These are phyloP conservation scores for Calonectria pteridis DNA, from an alignment of 2,329 filamentous ascomycete species.

Conservation along the genomic window DNA sequence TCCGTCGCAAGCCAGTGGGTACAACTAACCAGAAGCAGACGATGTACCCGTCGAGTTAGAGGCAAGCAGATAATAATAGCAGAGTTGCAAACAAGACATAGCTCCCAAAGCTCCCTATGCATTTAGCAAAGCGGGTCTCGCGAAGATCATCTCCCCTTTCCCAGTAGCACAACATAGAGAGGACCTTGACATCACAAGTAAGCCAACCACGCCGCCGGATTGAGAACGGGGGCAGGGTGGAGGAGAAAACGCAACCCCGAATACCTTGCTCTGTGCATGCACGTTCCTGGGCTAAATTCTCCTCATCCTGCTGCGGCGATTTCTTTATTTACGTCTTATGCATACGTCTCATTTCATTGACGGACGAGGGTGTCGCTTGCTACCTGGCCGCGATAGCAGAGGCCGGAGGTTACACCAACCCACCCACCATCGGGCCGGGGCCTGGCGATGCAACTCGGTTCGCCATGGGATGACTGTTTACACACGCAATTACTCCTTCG, in stretches of 20 bases:
- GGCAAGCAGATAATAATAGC: background rate
- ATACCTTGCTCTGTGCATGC: background rate
- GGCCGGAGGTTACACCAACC: conserved; percentile 1
- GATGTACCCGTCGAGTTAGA: background rate
- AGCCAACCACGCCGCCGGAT: background rate
- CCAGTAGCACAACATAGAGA: background rate
- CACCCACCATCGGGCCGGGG: background rate
- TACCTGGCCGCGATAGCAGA: background rate
- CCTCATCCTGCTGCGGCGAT: background rate
- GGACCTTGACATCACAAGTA: background rate
- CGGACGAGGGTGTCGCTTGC: background rate
- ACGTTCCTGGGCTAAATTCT: conserved; percentile 9
- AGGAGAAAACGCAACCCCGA: background rate
- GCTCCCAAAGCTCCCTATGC: background rate
- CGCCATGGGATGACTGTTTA: background rate
- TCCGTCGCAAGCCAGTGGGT: conserved; percentile 2
- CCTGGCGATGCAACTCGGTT: background rate
- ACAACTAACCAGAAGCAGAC: background rate
- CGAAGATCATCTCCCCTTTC: conserved; percentile 8
- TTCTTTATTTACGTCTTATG: conserved; percentile 1
- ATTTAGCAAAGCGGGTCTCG: background rate
- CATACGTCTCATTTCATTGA: background rate
- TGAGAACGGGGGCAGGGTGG: background rate
- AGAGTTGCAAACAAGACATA: background rate
- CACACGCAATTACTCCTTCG: background rate